Percentiles rank a stretch among this genome's conserved stretches.
These are phyloP conservation scores for Ganoderma boninense DNA, from an alignment of 1,284 basidiomycete genomes.

Conservation along the genomic window DNA sequence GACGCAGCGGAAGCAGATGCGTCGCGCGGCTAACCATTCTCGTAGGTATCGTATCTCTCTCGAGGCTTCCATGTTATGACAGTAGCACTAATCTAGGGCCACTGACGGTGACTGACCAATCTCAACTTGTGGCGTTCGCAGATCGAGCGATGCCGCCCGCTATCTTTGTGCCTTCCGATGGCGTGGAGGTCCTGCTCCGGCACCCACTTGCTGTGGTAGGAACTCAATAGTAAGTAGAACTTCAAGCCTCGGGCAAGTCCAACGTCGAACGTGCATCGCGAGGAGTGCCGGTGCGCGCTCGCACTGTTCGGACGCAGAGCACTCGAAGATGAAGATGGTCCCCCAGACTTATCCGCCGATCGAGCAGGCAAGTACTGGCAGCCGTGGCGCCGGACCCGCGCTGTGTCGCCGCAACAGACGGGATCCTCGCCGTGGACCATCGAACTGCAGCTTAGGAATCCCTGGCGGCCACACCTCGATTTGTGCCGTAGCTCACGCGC, in stretches of 20 bases:
- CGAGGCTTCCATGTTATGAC: too few relatives aligned
- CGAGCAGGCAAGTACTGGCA: background rate
- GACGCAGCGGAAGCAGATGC: background rate
- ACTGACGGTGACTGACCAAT: background rate
- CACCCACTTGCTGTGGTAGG: background rate
- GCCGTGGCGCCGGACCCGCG: background rate
- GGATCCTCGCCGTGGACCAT: background rate
- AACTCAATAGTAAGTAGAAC: too few relatives aligned
- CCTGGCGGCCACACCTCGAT: background rate
- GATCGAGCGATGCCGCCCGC: background rate
- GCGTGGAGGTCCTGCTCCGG: background rate
- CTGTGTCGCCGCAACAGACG: background rate
- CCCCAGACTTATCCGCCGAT: conserved; percentile 1
- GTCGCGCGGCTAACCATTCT: background rate
- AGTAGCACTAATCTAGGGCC: too few relatives aligned
- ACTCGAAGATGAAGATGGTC: background rate
- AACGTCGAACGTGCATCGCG: background rate
- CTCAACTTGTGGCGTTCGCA: conserved; percentile 1
- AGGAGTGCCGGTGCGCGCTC: background rate
- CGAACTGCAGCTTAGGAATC: too few relatives aligned
- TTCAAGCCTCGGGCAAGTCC: background rate
- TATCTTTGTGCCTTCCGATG: too few relatives aligned
- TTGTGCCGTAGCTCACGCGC: background rate
- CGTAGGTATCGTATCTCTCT: background rate
- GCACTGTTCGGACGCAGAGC: background rate